Base-by-base conservation (phyloP, 2,329 filamentous ascomycete genomes). In the Trichoderma polysporum region DNA sequence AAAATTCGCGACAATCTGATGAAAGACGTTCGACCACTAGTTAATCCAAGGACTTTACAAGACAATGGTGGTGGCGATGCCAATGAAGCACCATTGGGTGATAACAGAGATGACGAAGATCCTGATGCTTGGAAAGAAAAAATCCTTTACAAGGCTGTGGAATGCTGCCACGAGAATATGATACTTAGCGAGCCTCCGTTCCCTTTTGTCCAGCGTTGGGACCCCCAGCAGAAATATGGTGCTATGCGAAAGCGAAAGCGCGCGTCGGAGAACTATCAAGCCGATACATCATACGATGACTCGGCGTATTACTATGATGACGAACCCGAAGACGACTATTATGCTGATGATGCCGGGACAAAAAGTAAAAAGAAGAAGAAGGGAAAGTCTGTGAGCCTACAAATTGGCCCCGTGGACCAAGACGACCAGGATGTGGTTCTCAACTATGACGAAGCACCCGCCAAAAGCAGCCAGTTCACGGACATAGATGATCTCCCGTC, bases 161-260 rank as follows among this genome's bases (percentile, higher is more conserved):
- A 98, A 76, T 97, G 94, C 77, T 87, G 88, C 69, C 84, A 91
- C n/a, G 85, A 91, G 33, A 85, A 84, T 5, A 80, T 92, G 45
- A 80, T 85, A 35, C 82, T 97, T 53, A 91, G 86, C 62, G 85
- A 91, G 37, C 94, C 94, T 0, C 92, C 94, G 0, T 97, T 96
- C 74, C 94, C 94, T 0, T 97, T 97, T 76, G 83, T 91, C 17
- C 93, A 97, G 76, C 86, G 91, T 54, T 97, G 94, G 94, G 92
- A 97, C 77, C 85, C 87, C 3, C 90, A 93, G 68, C 91, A 94
- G 73, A 79, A 80, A 70, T 78, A 73, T 59, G 75, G 76, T 2
- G 74, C 72, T 4, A 81, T 81, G 70, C 79, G 77, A 8, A 86
- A 82, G 69, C 79, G 81, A 63, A 89, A 89, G 74, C 80, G 83